These are phyloP conservation scores for Cymbopogon citratus DNA, from an alignment of 176 grass and related monocot genomes.

Conservation along the genomic window DNA sequence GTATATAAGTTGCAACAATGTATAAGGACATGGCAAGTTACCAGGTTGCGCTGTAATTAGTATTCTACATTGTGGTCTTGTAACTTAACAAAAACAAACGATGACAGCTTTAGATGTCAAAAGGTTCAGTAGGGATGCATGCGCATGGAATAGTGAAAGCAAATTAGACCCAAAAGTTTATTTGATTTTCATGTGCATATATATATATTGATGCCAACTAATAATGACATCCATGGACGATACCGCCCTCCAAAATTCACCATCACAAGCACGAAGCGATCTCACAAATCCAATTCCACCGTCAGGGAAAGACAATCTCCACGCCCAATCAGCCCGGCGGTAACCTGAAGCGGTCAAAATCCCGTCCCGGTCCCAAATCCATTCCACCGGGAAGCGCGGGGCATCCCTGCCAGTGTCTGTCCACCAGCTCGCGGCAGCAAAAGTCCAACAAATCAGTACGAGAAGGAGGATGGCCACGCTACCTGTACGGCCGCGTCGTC, in stretches of 20 bases:
- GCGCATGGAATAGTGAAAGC: background rate
- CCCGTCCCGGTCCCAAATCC: conserved; percentile 14
- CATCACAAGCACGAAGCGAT: background rate
- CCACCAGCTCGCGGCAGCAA: background rate
- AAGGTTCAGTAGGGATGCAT: background rate
- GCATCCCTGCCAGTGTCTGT: background rate
- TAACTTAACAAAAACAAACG: conserved; percentile 1
- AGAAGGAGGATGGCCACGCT: background rate
- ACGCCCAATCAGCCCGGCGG: background rate
- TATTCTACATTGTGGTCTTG: background rate
- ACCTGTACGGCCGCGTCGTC: conserved; percentile 47
- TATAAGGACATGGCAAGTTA: background rate
- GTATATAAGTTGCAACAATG: background rate
- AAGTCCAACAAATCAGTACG: background rate
- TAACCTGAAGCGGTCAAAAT: background rate
- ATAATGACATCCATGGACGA: conserved; percentile 5
- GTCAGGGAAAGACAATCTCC: background rate
- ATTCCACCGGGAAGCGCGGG: background rate
- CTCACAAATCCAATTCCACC: conserved; percentile 22
- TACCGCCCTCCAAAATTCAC: conserved; percentile 1
- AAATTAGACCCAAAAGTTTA: background rate
- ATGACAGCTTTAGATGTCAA: background rate
- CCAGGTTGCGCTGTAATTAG: background rate
- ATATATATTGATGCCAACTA: background rate
- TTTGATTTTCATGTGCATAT: background rate